A percentile compares a stretch with the other conserved stretches of the same genome.
These are phyloP conservation scores for Pisolithus thermaeus DNA, from an alignment of 1,284 basidiomycete genomes.

Conservation along the genomic window DNA sequence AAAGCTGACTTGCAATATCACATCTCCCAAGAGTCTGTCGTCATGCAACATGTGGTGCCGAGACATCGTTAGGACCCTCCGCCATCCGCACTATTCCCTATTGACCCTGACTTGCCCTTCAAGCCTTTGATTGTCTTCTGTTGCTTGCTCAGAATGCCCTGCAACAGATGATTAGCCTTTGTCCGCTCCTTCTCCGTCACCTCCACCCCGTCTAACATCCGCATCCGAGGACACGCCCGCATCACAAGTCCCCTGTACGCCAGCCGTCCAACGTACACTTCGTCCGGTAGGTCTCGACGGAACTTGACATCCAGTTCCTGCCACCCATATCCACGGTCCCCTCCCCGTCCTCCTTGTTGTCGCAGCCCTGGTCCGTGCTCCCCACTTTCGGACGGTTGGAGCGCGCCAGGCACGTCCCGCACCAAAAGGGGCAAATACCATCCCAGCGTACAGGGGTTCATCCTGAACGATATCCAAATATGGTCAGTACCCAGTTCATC, in stretches of 20 bases:
- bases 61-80: not conserved
- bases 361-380: not conserved
- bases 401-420: constrained; percentile 58
- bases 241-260: constrained; percentile 86
- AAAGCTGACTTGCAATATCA: not conserved
- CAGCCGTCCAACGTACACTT: constrained; percentile 76
- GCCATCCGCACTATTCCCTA: constrained; percentile 12
- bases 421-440: constrained; percentile 89
- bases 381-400: constrained; percentile 52
- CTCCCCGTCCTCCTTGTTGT: constrained; percentile 14
- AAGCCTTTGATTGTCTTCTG: constrained; percentile 23
- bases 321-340: constrained; percentile 45
- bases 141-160: constrained; percentile 45
- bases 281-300: constrained; percentile 83
- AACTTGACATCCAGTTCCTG: constrained; percentile 78
- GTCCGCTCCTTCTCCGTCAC: constrained; percentile 74
- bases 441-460: constrained; percentile 93
- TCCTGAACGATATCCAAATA: constrained; percentile 40
- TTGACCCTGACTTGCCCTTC: constrained; percentile 11
- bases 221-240: constrained; percentile 60
- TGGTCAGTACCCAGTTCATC: constrained; percentile 14
- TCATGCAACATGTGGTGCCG: not conserved
- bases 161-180: constrained; percentile 71
- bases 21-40: not conserved
- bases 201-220: constrained; percentile 76